Evolutionary conservation across 2,329 filamentous ascomycete species (phyloP).

Genomic region (Penicillium sp.): DNA sequence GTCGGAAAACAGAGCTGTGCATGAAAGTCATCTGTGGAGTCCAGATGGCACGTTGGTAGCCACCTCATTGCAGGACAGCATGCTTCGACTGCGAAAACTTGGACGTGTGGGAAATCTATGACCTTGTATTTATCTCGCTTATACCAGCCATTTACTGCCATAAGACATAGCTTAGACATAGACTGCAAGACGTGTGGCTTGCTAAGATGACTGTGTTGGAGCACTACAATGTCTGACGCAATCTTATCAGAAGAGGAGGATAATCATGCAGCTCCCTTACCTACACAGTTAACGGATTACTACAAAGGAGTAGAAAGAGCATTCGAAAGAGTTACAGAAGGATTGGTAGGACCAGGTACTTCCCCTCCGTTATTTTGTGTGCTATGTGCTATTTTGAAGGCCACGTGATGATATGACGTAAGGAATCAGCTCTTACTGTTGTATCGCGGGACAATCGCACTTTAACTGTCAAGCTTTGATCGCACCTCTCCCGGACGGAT

Average conservation of each 20-base stretch:
- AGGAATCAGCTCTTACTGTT: not conserved
- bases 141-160: not conserved
- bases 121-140: not conserved
- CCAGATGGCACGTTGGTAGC: conserved; percentile 48
- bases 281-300: no score
- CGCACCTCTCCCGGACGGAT: conserved; percentile 1
- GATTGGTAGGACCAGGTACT: no score
- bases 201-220: no score
- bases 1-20: conserved; percentile 48
- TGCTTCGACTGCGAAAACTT: conserved; percentile 40
- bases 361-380: not conserved
- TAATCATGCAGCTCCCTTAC: not conserved
- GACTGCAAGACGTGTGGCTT: not conserved
- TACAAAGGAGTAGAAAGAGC: no score
- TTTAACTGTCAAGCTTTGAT: not conserved
- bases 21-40: conserved; percentile 52
- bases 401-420: conserved; percentile 9
- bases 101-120: conserved; percentile 26
- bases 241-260: not conserved
- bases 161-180: not conserved
- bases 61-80: conserved; percentile 54
- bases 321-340: no score
- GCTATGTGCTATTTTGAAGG: not conserved
- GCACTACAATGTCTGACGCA: not conserved
- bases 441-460: conserved; percentile 2